Evolutionary conservation across 345 rosid species (phyloP), one percentile per base, ranked within the genome.

Genomic region (Iberis pinnata): DNA sequence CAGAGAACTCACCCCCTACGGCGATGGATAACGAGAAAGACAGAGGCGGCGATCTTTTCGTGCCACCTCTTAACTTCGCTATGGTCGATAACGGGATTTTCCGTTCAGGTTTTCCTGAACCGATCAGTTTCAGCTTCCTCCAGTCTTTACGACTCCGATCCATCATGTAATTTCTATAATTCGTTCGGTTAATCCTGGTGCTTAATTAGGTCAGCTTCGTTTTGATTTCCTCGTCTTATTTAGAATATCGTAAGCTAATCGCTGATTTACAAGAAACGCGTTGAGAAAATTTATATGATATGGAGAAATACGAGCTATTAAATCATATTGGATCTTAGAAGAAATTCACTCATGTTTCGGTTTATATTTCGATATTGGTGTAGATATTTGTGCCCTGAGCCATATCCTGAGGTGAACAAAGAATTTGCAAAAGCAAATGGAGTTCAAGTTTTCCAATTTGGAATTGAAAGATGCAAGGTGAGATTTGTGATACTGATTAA

Each of bases 11-110:
- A 24, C 44, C n/a, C 6, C 44, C 36, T 18, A 35, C 19, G 22
- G 53, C 58, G 54, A 57, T 15, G 18, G 73, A 56, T 15, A 47
- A 6, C 3, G 75, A 58, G 4, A 45, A 27, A 16, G 77, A 73
- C 12, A 56, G 44, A 64, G 71, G 49, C n/a, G 80, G 69, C 41
- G 81, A 70, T 32, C 53, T 73, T 7, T 67, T 73, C 36, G 77
- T 80, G 16, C 95, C 89, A n/a, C 92, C 95, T 46, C 67, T 76
- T 33, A 87, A 87, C 58, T 87, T 83, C 57, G 70, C 88, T 14
- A 71, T 78, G 72, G 95, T 86, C 1, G 92, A 83, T 27, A 63
- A 72, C 12, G 84, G 83, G 41, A 68, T 87, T 10, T 87, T 77
- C 69, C 67, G 95, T 53, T 83, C 95, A 2, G 92, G 86, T 25